Base-by-base conservation (phyloP, 345 rosid species). In the Boechera stricta region DNA sequence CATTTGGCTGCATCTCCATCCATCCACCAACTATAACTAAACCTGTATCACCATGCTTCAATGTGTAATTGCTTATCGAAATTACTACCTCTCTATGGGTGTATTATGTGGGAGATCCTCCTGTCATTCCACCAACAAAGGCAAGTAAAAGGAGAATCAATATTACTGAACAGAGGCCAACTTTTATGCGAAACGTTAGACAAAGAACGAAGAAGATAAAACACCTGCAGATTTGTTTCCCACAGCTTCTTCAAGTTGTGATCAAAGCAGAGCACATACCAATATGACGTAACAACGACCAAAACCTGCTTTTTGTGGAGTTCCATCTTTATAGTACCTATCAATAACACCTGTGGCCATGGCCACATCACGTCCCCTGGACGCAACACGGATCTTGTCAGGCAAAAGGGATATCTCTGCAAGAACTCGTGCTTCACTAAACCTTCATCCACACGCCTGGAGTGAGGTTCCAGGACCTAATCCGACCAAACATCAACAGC, bases 251-350 rank as follows among this genome's bases (percentile, higher is more conserved):
- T 89, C 13, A 93, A 85, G 84, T 93, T 96, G 69, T 96, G 99
- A 88, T 96, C 98, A 64, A 88, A 96, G 84, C 99, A 96, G 88
- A 93, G 88, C 10, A 96, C 99, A 6, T 84, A 84, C 98, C 98
- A 93, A 51, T 90, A 97, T 0, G 99, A 86, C 9, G 99, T 93
- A 79, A 96, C 97, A 82, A 93, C 98, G 39, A 93, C 97, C 86
- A 96, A 66, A 66, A 93, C 99, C 84, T 89, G 98, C 85, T 21
- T 96, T 96, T 65, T 84, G 89, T 4, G 95, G 98, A 41, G 85
- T 90, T 2, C 94, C 95, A 41, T 78, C 85, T 76, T 81, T 86
- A 83, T 84, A 90, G 4, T 56, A 77, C 78, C 87, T 81, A 75
- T 87, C 98, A 69, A 96, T 84, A 55, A 91, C 90, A 71, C 98